Evolutionary conservation across 768 basidiomycete genomes (phyloP).

Genomic region (Boletus barrowsii): DNA sequence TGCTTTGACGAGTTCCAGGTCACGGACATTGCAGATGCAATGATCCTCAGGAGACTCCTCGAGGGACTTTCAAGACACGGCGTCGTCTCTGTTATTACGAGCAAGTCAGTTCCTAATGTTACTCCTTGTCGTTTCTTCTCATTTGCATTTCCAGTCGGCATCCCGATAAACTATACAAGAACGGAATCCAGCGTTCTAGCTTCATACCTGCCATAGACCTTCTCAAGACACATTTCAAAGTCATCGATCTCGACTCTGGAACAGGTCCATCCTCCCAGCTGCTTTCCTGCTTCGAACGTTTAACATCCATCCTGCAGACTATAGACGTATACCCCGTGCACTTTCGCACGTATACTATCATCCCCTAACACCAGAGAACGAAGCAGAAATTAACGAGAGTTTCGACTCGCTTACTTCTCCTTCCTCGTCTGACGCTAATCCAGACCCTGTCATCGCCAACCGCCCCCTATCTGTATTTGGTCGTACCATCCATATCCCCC

Average conservation of each 20-base stretch:
- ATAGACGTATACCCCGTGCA: conserved; percentile 88
- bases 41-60: conserved; percentile 90
- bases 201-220: conserved; percentile 95
- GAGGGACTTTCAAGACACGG: conserved; percentile 85
- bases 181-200: conserved; percentile 93
- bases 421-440: conserved; percentile 29
- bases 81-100: conserved; percentile 93
- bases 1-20: conserved; percentile 99
- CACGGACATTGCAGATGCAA: conserved; percentile 96
- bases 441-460: conserved; percentile 54
- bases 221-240: conserved; percentile 80
- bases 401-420: conserved; percentile 68
- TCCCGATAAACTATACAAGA: conserved; percentile 97
- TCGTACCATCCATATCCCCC: conserved; percentile 71
- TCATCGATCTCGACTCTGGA: conserved; percentile 93
- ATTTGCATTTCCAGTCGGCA: conserved; percentile 64
- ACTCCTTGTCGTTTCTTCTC: background rate
- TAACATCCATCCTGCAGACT: conserved; percentile 53
- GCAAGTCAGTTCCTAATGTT: conserved; percentile 64
- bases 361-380: conserved; percentile 66
- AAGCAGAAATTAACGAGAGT: conserved; percentile 75
- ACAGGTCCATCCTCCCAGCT: conserved; percentile 55
- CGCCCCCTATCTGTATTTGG: conserved; percentile 87
- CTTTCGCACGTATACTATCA: conserved; percentile 93
- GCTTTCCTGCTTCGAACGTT: background rate